These are phyloP conservation scores for Saccharomycopsis guyanensis DNA, from an alignment of 805 yeast genomes.

Conservation along the genomic window DNA sequence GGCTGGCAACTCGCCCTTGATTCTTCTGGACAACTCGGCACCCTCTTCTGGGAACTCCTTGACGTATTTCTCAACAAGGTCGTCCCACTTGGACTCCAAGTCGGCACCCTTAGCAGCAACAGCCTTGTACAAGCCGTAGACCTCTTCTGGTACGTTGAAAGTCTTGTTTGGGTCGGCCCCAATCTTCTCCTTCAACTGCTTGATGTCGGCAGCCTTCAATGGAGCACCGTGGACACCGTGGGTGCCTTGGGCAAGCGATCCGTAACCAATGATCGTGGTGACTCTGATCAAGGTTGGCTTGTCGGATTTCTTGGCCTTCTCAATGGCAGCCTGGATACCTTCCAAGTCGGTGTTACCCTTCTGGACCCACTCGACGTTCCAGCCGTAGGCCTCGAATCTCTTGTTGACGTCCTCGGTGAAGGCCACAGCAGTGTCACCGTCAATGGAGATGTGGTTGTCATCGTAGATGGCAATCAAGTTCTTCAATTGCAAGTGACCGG, in stretches of 20 bases:
- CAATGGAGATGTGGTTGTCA: slow-evolving; percentile 94
- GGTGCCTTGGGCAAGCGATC: slow-evolving; percentile 79
- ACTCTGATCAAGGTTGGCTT: slow-evolving; percentile 89
- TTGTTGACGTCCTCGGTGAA: slow-evolving; percentile 87
- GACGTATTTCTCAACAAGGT: slow-evolving; percentile 51
- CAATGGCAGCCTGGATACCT: slow-evolving; percentile 68
- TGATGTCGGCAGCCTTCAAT: slow-evolving; percentile 85
- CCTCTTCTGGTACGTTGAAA: slow-evolving; percentile 78
- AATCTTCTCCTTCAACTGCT: slow-evolving; percentile 71
- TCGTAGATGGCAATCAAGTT: slow-evolving; percentile 94
- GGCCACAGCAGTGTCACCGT: slow-evolving; percentile 82
- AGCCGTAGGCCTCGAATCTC: slow-evolving; percentile 88
- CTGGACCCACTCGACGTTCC: slow-evolving; percentile 74
- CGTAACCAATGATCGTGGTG: slow-evolving; percentile 89
- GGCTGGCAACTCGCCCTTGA: slow-evolving; percentile 67
- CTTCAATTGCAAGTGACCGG: slow-evolving; percentile 92
- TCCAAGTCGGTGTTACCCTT: slow-evolving; percentile 76
- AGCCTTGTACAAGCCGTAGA: slow-evolving; percentile 57
- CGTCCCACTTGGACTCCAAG: slow-evolving; percentile 71
- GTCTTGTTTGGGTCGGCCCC: slow-evolving; percentile 85
- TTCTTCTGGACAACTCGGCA: slow-evolving; percentile 74
- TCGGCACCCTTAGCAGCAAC: slow-evolving; percentile 53
- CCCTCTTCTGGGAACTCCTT: slow-evolving; percentile 70
- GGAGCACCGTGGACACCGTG: slow-evolving; percentile 96
- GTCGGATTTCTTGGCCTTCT: slow-evolving; percentile 69